A percentile compares a stretch with the other conserved stretches of the same genome.
phyloP scores from a whole-genome alignment of 495 filamentous ascomycete species.

The Aspergillus heteromorphus region DNA sequence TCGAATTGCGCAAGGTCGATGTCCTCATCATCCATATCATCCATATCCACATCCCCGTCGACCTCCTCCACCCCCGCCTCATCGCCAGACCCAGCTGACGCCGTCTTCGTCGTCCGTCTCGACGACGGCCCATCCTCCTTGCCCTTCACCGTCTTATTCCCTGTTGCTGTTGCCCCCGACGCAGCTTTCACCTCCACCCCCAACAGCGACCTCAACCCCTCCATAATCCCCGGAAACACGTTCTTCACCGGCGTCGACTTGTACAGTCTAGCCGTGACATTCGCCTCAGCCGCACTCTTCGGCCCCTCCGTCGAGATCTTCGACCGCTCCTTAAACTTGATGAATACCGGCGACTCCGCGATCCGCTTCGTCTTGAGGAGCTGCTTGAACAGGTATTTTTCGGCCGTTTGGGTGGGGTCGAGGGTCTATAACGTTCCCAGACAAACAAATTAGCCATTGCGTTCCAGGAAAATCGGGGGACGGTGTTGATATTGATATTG shows the following conservation, averaged over 20 bases:
- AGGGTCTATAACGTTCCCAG: slow-evolving; percentile 42
- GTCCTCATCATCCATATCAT: slow-evolving; percentile 37
- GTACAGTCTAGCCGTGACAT: slow-evolving; percentile 77
- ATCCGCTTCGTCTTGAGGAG: slow-evolving; percentile 70
- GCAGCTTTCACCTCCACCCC: slow-evolving; percentile 46
- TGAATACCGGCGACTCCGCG: slow-evolving; percentile 46
- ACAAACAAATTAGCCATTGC: slow-evolving; percentile 1
- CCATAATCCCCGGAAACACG: slow-evolving; percentile 56
- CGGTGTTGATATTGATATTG: too few relatives aligned
- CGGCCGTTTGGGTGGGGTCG: slow-evolving; percentile 58
- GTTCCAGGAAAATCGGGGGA: too few relatives aligned
- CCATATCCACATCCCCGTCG: slow-evolving; percentile 21
- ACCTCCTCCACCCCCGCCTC: slow-evolving; percentile 7
- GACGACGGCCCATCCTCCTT: slow-evolving; percentile 11
- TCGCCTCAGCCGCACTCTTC: slow-evolving; percentile 51
- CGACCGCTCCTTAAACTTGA: slow-evolving; percentile 29
- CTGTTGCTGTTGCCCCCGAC: slow-evolving; percentile 32
- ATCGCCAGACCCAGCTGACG: slow-evolving; percentile 4
- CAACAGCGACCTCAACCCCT: slow-evolving; percentile 55
- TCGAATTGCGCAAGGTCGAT: slow-evolving; percentile 46
- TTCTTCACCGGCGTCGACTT: slow-evolving; percentile 71
- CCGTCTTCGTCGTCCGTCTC: slow-evolving; percentile 6
- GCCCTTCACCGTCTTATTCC: slow-evolving; percentile 21
- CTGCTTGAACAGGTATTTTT: slow-evolving; percentile 68
- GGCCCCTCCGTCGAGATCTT: slow-evolving; percentile 32